phyloP scores from a whole-genome alignment of 2,329 filamentous ascomycete genomes.

The Apiospora aurea region DNA sequence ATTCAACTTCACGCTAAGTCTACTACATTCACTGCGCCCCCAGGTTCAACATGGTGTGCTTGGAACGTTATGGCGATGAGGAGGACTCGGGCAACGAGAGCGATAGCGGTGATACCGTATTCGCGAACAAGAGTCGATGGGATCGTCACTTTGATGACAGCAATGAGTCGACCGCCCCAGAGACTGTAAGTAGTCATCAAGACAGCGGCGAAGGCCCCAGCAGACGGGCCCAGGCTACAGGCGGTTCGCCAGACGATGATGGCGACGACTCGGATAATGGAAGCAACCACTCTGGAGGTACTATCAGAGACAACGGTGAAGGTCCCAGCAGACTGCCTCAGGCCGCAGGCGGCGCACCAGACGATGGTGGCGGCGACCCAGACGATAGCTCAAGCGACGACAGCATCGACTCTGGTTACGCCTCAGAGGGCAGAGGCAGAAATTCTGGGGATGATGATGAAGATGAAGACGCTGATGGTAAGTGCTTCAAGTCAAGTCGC shows the following conservation, averaged over 20 bases:
- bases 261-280: background rate
- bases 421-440: background rate
- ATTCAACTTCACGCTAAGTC: background rate
- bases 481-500: background rate
- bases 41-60: background rate
- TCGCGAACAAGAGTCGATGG: background rate
- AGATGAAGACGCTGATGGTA: background rate
- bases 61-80: background rate
- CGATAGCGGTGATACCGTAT: background rate
- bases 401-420: background rate
- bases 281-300: too few relatives aligned
- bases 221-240: background rate
- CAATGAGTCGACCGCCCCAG: background rate
- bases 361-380: background rate
- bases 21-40: too few relatives aligned
- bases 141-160: accelerated
- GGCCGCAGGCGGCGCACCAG: background rate
- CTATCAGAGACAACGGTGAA: background rate
- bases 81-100: background rate
- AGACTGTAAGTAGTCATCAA: background rate
- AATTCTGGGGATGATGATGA: background rate
- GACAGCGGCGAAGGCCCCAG: constrained; percentile 5
- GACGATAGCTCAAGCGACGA: background rate
- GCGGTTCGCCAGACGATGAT: background rate
- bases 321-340: background rate